phyloP scores from a whole-genome alignment of 768 basidiomycete genomes.

The Suillus plorans region DNA sequence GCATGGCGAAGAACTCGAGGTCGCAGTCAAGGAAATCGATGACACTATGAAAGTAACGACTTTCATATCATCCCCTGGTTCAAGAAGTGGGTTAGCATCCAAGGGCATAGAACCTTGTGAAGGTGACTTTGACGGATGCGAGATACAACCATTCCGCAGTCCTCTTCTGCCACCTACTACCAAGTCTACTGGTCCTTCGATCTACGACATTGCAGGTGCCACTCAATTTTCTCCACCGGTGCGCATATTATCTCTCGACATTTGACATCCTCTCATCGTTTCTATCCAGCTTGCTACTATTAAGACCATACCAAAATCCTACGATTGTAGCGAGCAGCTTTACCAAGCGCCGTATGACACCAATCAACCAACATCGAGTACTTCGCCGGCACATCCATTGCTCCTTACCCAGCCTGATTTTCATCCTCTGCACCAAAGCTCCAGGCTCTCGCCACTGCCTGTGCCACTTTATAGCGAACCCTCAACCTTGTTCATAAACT shows the following conservation, averaged over 20 bases:
- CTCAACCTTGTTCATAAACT: constrained; percentile 1
- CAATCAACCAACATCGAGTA: background rate
- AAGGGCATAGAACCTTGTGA: background rate
- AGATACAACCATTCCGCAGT: constrained; percentile 27
- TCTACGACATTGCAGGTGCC: background rate
- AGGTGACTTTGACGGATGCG: constrained; percentile 4
- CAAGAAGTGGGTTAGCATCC: background rate
- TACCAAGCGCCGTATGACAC: background rate
- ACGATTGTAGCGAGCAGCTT: background rate
- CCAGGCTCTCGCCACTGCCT: background rate
- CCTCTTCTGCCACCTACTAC: constrained; percentile 29
- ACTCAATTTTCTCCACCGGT: background rate
- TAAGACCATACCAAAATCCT: background rate
- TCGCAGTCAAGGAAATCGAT: constrained; percentile 40
- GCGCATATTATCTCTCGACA: background rate
- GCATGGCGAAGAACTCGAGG: constrained; percentile 46
- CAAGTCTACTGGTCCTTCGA: background rate
- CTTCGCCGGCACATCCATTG: background rate
- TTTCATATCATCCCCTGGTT: constrained; percentile 1
- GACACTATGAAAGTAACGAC: constrained; percentile 5
- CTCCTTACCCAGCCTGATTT: constrained; percentile 2
- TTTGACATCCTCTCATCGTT: background rate
- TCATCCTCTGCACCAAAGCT: background rate
- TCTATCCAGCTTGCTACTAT: background rate
- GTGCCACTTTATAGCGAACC: background rate